Evolutionary conservation across 768 basidiomycete species (phyloP), one percentile per base, ranked within the genome.

Genomic region (Suillus americanus): DNA sequence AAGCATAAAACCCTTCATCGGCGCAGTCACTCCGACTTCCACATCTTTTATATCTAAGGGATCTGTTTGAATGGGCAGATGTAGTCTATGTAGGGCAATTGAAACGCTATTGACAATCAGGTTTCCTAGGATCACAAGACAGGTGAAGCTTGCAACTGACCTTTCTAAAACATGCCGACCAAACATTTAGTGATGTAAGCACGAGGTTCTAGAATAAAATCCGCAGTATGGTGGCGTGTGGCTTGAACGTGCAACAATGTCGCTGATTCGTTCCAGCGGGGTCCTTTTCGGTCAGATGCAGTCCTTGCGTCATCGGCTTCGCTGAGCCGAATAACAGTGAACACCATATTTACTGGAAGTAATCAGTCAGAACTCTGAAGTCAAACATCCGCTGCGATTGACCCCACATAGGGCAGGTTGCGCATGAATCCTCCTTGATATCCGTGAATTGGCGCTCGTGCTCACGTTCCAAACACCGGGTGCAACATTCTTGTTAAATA

Each of bases 341-440:
- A 25, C 16, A 28, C 5, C 56, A 28, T 59, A 41, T 40, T n/a
- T 41, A 30, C 40, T 59, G 28, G 25, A 59, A 20, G 40, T 3
- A 41, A 41, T 59, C 28, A 40, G 25, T 40, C 10, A 59, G 18
- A 40, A 20, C 25, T 14, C 18, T 41, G 25, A 18, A 28, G 25
- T 2, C 18, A 28, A 59, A 10, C 25, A 20, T 41, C 10, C 18
- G 20, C 18, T 28, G 23, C 12, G 40, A 40, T 75, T 64, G 37
- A 75, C 76, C 66, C 66, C 70, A 74, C 69, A 54, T 74, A 73
- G 13, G 77, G 77, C 14, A 78, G 64, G 56, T 70, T 76, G 63
- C 71, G 77, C 56, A 75, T 66, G 16, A 28, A 51, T 28, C 4
- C 62, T 77, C 75, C 5, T 25, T 50, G 14, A 23, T 50, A 50